Conservation (phyloP, 352 stramenopile species). For the Halophytophthora polymorphica region DNA sequence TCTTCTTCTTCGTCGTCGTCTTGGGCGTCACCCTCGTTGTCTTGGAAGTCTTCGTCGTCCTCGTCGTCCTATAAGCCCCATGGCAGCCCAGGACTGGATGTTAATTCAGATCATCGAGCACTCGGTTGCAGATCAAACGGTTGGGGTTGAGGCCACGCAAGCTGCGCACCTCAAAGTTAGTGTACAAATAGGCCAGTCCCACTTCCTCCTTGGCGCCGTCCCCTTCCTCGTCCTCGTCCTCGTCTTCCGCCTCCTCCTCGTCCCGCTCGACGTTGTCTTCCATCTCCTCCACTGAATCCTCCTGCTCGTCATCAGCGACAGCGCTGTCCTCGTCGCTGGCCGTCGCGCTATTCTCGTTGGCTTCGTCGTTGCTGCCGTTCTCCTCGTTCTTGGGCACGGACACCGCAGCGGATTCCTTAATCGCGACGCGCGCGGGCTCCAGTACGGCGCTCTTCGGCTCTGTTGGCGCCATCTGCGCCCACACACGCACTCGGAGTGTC, state of each 20-base stretch:
- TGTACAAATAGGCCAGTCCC: conserved; percentile 64
- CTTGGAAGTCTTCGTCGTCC: conserved; percentile 36
- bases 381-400: conserved; percentile 14
- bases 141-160: too few species aligned
- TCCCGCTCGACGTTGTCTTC: conserved; percentile 29
- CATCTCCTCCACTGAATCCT: conserved; percentile 31
- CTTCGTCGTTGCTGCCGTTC: conserved; percentile 14
- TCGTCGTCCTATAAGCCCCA: conserved; percentile 39
- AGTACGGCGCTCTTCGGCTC: too few species aligned
- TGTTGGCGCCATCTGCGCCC: too few species aligned
- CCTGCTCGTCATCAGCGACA: conserved; percentile 26
- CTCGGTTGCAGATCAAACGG: too few species aligned
- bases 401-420: conserved; percentile 11
- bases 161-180: conserved; percentile 49
- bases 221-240: conserved; percentile 21
- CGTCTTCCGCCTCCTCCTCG: conserved; percentile 25
- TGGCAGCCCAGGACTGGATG: too few species aligned
- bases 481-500: too few species aligned
- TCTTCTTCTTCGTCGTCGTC: conserved; percentile 54
- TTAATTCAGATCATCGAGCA: too few species aligned
- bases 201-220: conserved; percentile 39
- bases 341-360: conserved; percentile 19
- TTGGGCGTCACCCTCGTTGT: conserved; percentile 21
- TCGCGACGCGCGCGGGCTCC: too few species aligned
- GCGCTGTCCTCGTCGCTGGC: conserved; percentile 25